Percentiles rank a stretch among this genome's conserved stretches.
Conservation (phyloP, 441 rosid genomes). For the Syzygium syzygioides region DNA sequence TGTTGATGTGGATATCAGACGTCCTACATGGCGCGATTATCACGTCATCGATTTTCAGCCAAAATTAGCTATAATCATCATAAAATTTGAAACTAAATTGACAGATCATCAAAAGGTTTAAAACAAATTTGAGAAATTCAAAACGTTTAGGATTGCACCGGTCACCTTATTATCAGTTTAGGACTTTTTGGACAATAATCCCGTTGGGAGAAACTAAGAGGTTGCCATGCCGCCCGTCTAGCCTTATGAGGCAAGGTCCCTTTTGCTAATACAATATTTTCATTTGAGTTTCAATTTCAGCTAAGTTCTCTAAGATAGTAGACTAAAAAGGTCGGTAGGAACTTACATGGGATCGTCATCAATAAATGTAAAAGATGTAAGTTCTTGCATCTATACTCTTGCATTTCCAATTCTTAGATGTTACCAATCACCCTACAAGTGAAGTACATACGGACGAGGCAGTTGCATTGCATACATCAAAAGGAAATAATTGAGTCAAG, state of each 20-base stretch:
- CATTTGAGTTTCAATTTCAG: not conserved
- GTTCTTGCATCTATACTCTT: not conserved
- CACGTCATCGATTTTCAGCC: fast-evolving
- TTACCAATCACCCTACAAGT: not conserved
- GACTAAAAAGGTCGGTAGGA: not conserved
- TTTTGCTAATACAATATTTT: not conserved
- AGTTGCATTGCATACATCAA: not conserved
- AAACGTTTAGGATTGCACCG: fast-evolving
- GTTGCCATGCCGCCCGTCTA: not conserved
- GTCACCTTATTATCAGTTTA: fast-evolving
- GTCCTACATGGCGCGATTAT: fast-evolving
- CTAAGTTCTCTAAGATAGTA: not conserved
- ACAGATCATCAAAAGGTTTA: fast-evolving
- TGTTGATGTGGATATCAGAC: fast-evolving
- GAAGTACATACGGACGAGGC: not conserved
- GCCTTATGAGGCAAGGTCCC: not conserved
- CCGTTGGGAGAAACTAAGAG: not conserved
- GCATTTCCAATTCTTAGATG: not conserved
- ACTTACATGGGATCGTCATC: fast-evolving
- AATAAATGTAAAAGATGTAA: not conserved
- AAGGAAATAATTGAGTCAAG: not conserved
- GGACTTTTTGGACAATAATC: not conserved
- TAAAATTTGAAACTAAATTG: not conserved
- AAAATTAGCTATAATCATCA: fast-evolving
- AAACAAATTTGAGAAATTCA: fast-evolving